These are phyloP conservation scores for Perkinsela sp. DNA, from an alignment of 208 protist species.

Conservation along the genomic window DNA sequence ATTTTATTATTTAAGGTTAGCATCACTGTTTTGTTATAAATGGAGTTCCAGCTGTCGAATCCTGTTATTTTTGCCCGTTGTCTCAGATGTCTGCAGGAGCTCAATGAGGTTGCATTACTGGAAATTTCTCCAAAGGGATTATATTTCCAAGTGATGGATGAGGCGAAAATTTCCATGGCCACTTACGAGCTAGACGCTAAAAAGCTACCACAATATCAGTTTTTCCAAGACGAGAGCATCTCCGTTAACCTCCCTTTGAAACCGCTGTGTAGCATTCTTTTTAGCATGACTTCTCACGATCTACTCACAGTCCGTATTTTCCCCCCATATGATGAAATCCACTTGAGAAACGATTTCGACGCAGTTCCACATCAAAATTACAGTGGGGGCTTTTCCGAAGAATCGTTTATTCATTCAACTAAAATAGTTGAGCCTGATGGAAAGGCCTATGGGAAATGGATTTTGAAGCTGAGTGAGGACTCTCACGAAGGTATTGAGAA, in stretches of 20 bases:
- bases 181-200: background rate
- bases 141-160: background rate
- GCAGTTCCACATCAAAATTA: background rate
- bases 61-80: background rate
- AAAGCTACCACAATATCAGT: background rate
- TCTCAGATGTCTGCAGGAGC: background rate
- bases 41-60: background rate
- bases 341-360: background rate
- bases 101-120: background rate
- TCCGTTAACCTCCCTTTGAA: background rate
- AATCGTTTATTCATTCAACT: background rate
- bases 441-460: background rate
- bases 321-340: background rate
- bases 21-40: too few species aligned
- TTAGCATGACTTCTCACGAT: background rate
- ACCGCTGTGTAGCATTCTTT: background rate
- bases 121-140: background rate
- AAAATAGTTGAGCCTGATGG: background rate
- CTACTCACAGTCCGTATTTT: background rate
- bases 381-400: too few species aligned
- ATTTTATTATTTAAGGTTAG: background rate
- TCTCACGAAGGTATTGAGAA: background rate
- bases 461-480: background rate
- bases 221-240: background rate
- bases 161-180: background rate